A percentile compares a stretch with the other conserved stretches of the same genome.
phyloP scores from a whole-genome alignment of 306 rosid genomes.

The Carpinus viminea region DNA sequence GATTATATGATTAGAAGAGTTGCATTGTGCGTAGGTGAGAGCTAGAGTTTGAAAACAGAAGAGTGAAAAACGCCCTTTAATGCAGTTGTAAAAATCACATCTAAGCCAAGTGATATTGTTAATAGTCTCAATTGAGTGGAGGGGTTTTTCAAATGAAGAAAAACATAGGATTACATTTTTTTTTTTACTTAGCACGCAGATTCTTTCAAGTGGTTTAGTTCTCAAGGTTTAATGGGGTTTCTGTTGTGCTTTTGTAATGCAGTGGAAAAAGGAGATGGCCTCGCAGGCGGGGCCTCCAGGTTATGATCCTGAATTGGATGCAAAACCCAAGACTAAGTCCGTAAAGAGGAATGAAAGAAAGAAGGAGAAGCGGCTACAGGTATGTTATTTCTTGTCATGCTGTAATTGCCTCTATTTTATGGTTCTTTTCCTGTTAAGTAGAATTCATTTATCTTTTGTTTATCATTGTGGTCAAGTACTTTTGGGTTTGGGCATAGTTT shows the following conservation, averaged over 20 bases:
- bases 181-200: not conserved
- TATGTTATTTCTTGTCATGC: conserved; percentile 1
- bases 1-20: not conserved
- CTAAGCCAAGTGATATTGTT: not conserved
- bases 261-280: conserved; percentile 78
- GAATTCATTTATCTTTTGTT: no score
- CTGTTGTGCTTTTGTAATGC: conserved; percentile 30
- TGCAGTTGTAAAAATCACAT: not conserved
- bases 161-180: not conserved
- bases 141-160: not conserved
- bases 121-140: not conserved
- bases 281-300: conserved; percentile 86
- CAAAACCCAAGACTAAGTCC: conserved; percentile 76
- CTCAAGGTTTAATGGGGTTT: not conserved
- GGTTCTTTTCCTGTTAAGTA: not conserved
- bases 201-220: not conserved
- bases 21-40: not conserved
- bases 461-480: not conserved
- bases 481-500: not conserved
- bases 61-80: not conserved
- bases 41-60: not conserved
- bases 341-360: conserved; percentile 88
- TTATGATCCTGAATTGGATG: conserved; percentile 52
- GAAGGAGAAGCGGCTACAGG: conserved; percentile 94
- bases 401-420: not conserved